phyloP scores from a whole-genome alignment of 2,329 filamentous ascomycete species.

The Aureobasidium uvarum region DNA sequence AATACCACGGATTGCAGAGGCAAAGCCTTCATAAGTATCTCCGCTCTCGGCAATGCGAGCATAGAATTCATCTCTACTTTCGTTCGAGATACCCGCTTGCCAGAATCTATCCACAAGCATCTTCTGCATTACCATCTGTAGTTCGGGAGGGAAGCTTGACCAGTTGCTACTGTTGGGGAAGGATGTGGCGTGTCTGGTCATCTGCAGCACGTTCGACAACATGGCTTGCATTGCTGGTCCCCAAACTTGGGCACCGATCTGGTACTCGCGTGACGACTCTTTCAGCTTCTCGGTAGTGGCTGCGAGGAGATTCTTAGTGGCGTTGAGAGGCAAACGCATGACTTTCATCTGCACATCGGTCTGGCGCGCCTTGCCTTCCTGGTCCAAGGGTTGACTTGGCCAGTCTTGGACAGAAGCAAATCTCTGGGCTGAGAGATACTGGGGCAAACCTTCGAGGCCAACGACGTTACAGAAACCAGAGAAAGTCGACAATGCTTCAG shows the following conservation, averaged over 20 bases:
- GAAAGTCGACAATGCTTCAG: constrained; percentile 69
- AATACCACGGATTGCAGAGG: constrained; percentile 85
- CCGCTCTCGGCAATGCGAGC: constrained; percentile 86
- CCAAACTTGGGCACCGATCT: constrained; percentile 80
- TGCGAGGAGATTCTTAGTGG: constrained; percentile 88
- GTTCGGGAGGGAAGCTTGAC: constrained; percentile 70
- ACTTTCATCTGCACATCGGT: constrained; percentile 73
- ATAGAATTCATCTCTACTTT: constrained; percentile 96
- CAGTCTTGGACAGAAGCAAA: constrained; percentile 80
- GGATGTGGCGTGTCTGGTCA: constrained; percentile 82
- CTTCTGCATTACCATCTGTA: constrained; percentile 72
- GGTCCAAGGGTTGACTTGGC: constrained; percentile 73
- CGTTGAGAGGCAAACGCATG: constrained; percentile 71
- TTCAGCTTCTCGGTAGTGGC: constrained; percentile 89
- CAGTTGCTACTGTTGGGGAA: constrained; percentile 87
- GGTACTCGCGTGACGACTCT: constrained; percentile 68
- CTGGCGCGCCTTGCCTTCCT: constrained; percentile 76
- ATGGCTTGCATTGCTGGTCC: constrained; percentile 76
- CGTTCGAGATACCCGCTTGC: constrained; percentile 95
- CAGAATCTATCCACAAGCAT: constrained; percentile 95
- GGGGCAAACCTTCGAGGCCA: constrained; percentile 74
- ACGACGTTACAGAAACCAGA: constrained; percentile 75
- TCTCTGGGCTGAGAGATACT: constrained; percentile 70
- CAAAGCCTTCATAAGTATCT: constrained; percentile 85
- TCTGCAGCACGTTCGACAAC: constrained; percentile 85